phyloP scores from a whole-genome alignment of 257 asterid genomes.

The Solanum etuberosum region DNA sequence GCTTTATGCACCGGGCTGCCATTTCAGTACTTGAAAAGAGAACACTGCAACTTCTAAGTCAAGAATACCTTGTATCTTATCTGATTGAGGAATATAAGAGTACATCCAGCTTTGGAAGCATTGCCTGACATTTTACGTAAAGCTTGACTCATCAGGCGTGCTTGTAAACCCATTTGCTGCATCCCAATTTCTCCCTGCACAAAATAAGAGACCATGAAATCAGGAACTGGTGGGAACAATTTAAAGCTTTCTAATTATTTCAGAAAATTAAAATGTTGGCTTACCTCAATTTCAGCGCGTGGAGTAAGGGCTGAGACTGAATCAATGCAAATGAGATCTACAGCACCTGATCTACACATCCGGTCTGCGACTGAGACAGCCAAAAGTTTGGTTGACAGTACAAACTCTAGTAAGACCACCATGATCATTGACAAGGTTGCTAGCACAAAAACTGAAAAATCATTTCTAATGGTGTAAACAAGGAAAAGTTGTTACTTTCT shows the following conservation, averaged over 20 bases:
- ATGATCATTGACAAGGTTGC: constrained; percentile 3
- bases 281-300: constrained; percentile 96
- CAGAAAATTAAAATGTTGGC: constrained; percentile 12
- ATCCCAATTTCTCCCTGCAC: constrained; percentile 93
- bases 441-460: not conserved
- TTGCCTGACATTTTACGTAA: constrained; percentile 97
- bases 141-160: constrained; percentile 99
- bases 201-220: constrained; percentile 4
- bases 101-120: constrained; percentile 98
- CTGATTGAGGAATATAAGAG: constrained; percentile 90
- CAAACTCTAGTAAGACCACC: not conserved
- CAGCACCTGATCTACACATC: constrained; percentile 96
- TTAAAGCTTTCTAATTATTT: not conserved
- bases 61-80: constrained; percentile 80
- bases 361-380: constrained; percentile 86
- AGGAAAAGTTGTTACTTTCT: constrained; percentile 54
- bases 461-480: constrained; percentile 5
- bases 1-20: not conserved
- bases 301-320: constrained; percentile 99
- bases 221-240: not conserved
- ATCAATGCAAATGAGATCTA: constrained; percentile 96
- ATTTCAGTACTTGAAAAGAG: not conserved
- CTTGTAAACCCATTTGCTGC: constrained; percentile 99
- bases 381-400: not conserved
- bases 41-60: not conserved